Evolutionary conservation across 305 asterid species (phyloP), one percentile per base, ranked within the genome.

Genomic region (Fraxinus floribunda): DNA sequence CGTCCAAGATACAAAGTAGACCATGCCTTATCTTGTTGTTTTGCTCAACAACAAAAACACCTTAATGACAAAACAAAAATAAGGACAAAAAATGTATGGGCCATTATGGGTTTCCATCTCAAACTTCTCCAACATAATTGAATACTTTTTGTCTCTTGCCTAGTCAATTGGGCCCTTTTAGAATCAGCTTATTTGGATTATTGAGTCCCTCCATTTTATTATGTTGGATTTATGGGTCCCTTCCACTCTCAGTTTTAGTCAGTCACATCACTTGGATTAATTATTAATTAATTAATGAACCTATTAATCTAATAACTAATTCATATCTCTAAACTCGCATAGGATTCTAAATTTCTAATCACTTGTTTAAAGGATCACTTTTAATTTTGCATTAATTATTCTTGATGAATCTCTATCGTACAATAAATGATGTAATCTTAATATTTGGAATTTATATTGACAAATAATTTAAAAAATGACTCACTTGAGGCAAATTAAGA

Each of bases 271-370:
- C 18, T 57, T 38, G 34, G 13, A 83, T 83, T 52, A 75, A 22
- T 75, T 34, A 41, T 41, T 29, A 62, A 73, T 36, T 36, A 60
- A 30, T 34, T 29, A 76, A 81, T 66, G 66, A 81, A 70, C 81
- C 76, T 77, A 44, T 66, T 81, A 79, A 83, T 68, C 77, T 74
- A 72, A 77, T 75, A 62, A 70, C 73, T 81, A 78, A 76, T 66
- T 76, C 71, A 36, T 77, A 84, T 82, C 87, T 60, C 77, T 55
- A 80, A 75, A 75, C 88, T 75, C 44, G 88, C 83, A 83, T 87
- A 68, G 88, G 88, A 85, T 87, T 85, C 90, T 22, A 22, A 22
- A 22, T 22, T 22, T 22, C 24, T 81, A 73, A 49, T 79, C 15
- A 81, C 76, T 79, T 79, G 66, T 68, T 68, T 29, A 68, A 11